These are phyloP conservation scores for Coriolopsis trogii DNA, from an alignment of 1,284 basidiomycete species.

Conservation along the genomic window DNA sequence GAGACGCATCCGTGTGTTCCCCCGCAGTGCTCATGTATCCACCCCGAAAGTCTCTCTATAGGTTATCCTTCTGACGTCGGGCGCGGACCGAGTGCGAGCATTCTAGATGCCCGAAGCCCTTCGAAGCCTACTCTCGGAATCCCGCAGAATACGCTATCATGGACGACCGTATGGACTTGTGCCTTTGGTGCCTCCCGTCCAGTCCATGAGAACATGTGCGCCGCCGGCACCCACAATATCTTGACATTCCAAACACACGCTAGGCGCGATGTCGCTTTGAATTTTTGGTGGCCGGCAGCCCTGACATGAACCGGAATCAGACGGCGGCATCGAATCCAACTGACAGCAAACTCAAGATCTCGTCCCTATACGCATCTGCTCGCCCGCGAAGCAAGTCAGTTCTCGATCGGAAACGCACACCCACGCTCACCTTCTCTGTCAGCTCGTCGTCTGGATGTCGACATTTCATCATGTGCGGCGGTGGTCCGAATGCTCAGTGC, in stretches of 20 bases:
- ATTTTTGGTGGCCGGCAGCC: conserved; percentile 1
- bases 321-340: background rate
- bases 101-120: background rate
- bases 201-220: too few species aligned
- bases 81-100: background rate
- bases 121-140: background rate
- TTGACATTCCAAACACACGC: too few species aligned
- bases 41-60: background rate
- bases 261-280: too few species aligned
- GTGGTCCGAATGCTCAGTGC: too few species aligned
- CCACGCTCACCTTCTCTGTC: background rate
- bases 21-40: background rate
- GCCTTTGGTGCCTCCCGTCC: too few species aligned
- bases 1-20: background rate
- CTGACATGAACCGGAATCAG: background rate
- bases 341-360: conserved; percentile 1
- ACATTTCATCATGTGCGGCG: conserved; percentile 1
- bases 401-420: background rate
- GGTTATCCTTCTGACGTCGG: too few species aligned
- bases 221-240: too few species aligned
- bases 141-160: conserved; percentile 4
- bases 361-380: conserved; percentile 2
- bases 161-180: background rate
- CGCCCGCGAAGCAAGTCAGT: conserved; percentile 2
- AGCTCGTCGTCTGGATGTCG: background rate